Conservation (phyloP, 2,329 filamentous ascomycete species). For the Penicillium digitatum region DNA sequence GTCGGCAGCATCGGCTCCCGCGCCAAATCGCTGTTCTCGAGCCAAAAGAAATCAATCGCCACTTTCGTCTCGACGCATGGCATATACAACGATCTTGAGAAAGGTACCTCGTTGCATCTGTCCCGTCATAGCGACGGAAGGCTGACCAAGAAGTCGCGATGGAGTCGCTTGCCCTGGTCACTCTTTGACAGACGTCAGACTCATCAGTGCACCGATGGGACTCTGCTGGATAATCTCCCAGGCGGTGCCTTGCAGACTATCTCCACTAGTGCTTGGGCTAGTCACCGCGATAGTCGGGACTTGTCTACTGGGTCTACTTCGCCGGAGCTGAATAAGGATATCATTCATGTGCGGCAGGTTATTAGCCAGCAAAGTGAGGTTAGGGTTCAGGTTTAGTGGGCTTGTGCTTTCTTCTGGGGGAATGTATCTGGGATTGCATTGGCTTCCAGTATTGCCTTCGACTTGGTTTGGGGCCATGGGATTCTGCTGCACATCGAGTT, state of each 20-base stretch:
- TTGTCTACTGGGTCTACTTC: slow-evolving; percentile 9
- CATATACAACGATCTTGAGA: slow-evolving; percentile 24
- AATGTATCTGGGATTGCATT: neutral
- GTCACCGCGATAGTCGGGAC: slow-evolving; percentile 26
- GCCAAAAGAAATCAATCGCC: slow-evolving; percentile 11
- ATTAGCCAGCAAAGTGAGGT: slow-evolving; percentile 34
- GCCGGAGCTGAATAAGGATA: slow-evolving; percentile 11
- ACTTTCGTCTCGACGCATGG: neutral
- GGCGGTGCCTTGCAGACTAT: slow-evolving; percentile 22
- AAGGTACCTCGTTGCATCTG: slow-evolving; percentile 4
- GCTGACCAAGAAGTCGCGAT: slow-evolving; percentile 2
- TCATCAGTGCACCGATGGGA: slow-evolving; percentile 4
- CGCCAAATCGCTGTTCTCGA: slow-evolving; percentile 27
- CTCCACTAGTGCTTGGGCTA: slow-evolving; percentile 34
- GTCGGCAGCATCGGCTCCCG: slow-evolving; percentile 27
- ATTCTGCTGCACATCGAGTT: neutral
- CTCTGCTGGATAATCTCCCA: slow-evolving; percentile 17
- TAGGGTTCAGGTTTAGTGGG: slow-evolving; percentile 12
- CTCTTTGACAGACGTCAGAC: slow-evolving; percentile 13
- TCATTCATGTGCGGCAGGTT: slow-evolving; percentile 34
- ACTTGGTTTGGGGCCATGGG: neutral
- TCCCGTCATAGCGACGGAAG: neutral
- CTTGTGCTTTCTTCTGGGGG: neutral
- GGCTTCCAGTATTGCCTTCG: neutral
- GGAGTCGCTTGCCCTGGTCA: slow-evolving; percentile 12